These are phyloP conservation scores for Penstemon barbatus DNA, from an alignment of 257 asterid genomes.

Conservation along the genomic window DNA sequence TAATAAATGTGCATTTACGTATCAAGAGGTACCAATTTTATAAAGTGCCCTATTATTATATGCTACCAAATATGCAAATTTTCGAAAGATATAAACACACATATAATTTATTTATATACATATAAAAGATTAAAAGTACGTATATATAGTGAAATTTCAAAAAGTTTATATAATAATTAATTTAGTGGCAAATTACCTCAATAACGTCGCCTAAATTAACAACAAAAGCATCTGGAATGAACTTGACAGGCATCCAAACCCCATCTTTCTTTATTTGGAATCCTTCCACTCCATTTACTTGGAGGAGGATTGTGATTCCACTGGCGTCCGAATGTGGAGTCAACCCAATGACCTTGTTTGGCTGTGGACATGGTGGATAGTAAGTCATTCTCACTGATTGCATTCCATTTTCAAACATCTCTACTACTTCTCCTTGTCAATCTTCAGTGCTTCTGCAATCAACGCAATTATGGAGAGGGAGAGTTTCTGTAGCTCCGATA, in stretches of 20 bases:
- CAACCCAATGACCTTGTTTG: conserved; percentile 53
- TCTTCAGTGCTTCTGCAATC: conserved; percentile 42
- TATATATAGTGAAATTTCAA: too few relatives aligned
- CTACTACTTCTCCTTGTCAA: conserved; percentile 36
- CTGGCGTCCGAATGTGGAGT: conserved; percentile 64
- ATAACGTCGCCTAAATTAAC: conserved; percentile 65
- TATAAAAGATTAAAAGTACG: too few relatives aligned
- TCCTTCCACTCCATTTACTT: conserved; percentile 67
- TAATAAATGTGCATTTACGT: too few relatives aligned
- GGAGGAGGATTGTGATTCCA: conserved; percentile 57
- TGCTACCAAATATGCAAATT: too few relatives aligned
- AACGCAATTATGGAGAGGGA: conserved; percentile 29
- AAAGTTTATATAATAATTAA: too few relatives aligned
- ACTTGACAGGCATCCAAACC: conserved; percentile 56
- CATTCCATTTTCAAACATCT: conserved; percentile 60
- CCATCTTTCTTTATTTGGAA: conserved; percentile 64
- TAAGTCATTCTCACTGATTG: conserved; percentile 60
- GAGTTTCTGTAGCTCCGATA: conserved; percentile 44
- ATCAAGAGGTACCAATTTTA: too few relatives aligned
- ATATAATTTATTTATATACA: too few relatives aligned
- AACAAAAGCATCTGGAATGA: conserved; percentile 53
- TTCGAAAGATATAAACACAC: background rate
- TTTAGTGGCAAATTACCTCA: conserved; percentile 37
- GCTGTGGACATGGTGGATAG: conserved; percentile 66
- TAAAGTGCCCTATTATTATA: too few relatives aligned